phyloP scores from a whole-genome alignment of 495 filamentous ascomycete genomes.

The Trichoderma orchidacearum region DNA sequence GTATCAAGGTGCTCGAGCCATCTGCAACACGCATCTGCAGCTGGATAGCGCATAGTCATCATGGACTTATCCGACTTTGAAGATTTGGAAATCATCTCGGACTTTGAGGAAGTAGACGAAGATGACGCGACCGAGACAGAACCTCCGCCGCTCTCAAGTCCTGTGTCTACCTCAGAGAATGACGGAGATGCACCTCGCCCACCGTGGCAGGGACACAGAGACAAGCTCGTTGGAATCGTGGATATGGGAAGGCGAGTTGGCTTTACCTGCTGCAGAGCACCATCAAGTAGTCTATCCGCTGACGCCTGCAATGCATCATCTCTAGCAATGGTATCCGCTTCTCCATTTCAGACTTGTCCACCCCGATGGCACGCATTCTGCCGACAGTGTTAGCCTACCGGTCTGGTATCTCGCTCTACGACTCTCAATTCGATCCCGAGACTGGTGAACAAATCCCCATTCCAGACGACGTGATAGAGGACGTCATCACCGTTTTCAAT shows the following conservation, averaged over 20 bases:
- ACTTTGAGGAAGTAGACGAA: background rate
- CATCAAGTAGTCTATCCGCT: background rate
- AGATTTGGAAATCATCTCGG: background rate
- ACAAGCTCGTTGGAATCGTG: constrained; percentile 1
- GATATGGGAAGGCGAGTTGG: background rate
- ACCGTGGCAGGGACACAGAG: background rate
- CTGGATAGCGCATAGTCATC: background rate
- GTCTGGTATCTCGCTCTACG: constrained; percentile 45
- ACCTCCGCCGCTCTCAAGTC: background rate
- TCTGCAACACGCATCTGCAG: too few species aligned
- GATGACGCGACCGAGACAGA: background rate
- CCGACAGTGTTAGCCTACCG: constrained; percentile 45
- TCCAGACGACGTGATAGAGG: constrained; percentile 28
- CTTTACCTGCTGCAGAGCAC: too few species aligned
- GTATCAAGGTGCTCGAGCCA: too few species aligned
- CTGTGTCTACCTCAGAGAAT: background rate
- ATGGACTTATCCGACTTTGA: background rate
- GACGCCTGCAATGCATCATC: background rate
- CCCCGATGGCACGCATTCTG: constrained; percentile 38
- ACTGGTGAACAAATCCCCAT: constrained; percentile 27
- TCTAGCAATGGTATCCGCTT: constrained; percentile 55
- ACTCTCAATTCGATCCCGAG: constrained; percentile 35
- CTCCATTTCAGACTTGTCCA: constrained; percentile 45
- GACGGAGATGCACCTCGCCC: background rate
- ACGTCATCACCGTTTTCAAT: constrained; percentile 33